Conservation (phyloP, 805 yeast species). For the Myxozyma mucilagina region DNA sequence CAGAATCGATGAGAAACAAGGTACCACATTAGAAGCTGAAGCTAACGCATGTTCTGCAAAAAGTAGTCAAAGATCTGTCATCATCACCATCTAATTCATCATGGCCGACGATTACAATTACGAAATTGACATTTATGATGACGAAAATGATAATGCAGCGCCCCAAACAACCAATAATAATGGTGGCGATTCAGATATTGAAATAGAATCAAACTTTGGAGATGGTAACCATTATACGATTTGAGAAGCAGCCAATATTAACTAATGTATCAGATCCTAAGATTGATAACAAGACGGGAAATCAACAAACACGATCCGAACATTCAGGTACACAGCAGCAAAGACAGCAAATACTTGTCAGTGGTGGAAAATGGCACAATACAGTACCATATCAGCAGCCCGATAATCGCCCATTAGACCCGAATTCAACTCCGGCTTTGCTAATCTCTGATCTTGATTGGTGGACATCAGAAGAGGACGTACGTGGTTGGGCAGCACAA, state of each 20-base stretch:
- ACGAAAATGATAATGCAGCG: constrained; percentile 18
- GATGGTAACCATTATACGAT: background rate
- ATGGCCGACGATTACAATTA: constrained; percentile 32
- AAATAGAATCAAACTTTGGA: constrained; percentile 11
- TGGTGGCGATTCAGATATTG: constrained; percentile 15
- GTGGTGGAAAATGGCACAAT: constrained; percentile 26
- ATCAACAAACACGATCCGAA: too few species aligned
- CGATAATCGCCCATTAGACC: constrained; percentile 28
- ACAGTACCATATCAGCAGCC: constrained; percentile 15
- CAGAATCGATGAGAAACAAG: background rate
- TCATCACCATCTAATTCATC: background rate
- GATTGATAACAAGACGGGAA: background rate
- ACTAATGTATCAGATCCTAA: background rate
- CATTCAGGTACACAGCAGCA: background rate
- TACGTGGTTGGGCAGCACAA: constrained; percentile 34
- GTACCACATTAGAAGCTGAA: background rate
- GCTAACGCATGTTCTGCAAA: background rate
- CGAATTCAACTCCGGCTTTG: constrained; percentile 26
- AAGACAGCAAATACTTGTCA: background rate
- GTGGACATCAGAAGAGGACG: constrained; percentile 35
- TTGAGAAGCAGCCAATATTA: background rate
- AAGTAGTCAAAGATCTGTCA: background rate
- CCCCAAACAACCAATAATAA: background rate
- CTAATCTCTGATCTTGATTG: constrained; percentile 30
- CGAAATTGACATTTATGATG: constrained; percentile 31